Conservation (phyloP, 2,329 filamentous ascomycete genomes). For the Ampelomyces quisqualis region DNA sequence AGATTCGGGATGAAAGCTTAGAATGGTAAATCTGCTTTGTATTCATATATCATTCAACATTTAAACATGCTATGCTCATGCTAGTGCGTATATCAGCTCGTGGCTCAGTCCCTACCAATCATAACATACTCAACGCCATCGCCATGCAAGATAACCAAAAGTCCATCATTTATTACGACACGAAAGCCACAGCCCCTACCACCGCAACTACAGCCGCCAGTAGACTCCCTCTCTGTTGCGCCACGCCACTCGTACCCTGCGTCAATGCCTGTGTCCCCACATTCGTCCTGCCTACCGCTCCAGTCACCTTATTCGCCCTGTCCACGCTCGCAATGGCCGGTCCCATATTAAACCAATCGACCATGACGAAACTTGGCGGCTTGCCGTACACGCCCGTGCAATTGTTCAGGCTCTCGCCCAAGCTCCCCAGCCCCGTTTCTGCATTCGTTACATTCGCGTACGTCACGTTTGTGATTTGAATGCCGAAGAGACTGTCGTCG, state of each 20-base stretch:
- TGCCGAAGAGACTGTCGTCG: constrained; percentile 49
- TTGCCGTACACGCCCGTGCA: constrained; percentile 62
- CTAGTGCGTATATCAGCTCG: too few species aligned
- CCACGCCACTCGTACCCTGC: constrained; percentile 16
- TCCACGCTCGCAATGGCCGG: constrained; percentile 70
- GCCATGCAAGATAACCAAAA: constrained; percentile 18
- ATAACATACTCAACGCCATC: constrained; percentile 18
- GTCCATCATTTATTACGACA: constrained; percentile 11
- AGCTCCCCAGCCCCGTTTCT: constrained; percentile 57
- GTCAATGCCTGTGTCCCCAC: constrained; percentile 23
- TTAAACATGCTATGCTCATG: too few species aligned
- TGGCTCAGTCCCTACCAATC: not conserved
- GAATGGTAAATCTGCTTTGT: too few species aligned
- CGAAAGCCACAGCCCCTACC: constrained; percentile 31
- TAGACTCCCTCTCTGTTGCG: constrained; percentile 20
- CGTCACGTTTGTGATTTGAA: constrained; percentile 47
- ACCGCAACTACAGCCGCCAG: constrained; percentile 36
- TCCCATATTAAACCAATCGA: constrained; percentile 77
- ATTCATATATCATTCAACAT: too few species aligned
- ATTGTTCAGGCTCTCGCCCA: constrained; percentile 39
- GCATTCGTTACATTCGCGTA: constrained; percentile 66
- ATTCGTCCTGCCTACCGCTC: constrained; percentile 26
- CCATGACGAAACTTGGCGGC: constrained; percentile 70
- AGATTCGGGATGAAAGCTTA: too few species aligned
- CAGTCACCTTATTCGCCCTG: constrained; percentile 62